Evolutionary conservation across 345 rosid genomes (phyloP).

Genomic region (Leavenworthia alabamica): DNA sequence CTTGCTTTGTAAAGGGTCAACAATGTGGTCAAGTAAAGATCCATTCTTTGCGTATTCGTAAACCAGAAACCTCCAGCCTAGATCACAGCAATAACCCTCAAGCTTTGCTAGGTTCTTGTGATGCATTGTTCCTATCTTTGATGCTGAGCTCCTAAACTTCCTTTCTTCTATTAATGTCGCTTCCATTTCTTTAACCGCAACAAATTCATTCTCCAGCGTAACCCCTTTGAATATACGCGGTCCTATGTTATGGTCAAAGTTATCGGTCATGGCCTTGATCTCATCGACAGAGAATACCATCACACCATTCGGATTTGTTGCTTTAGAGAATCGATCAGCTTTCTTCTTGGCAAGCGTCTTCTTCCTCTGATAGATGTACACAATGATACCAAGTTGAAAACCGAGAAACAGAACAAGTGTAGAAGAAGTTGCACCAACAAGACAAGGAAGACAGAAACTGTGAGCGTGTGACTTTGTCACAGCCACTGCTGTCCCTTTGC

Average conservation of each 20-base stretch:
- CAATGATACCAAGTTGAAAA: slow-evolving; percentile 47
- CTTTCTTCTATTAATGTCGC: slow-evolving; percentile 39
- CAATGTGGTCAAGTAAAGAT: slow-evolving; percentile 45
- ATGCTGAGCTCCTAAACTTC: slow-evolving; percentile 57
- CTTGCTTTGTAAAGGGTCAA: slow-evolving; percentile 47
- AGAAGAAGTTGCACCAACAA: slow-evolving; percentile 50
- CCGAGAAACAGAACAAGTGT: slow-evolving; percentile 39
- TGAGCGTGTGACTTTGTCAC: slow-evolving; percentile 6
- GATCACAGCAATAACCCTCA: slow-evolving; percentile 70
- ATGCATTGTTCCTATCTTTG: slow-evolving; percentile 67
- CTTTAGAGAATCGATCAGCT: slow-evolving; percentile 36
- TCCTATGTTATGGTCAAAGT: slow-evolving; percentile 54
- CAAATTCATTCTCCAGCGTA: slow-evolving; percentile 44
- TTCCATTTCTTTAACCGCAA: slow-evolving; percentile 53
- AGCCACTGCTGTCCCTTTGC: slow-evolving; percentile 20
- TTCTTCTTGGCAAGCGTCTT: slow-evolving; percentile 37
- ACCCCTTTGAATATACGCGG: slow-evolving; percentile 53
- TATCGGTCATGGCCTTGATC: slow-evolving; percentile 48
- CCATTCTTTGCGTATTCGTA: slow-evolving; percentile 61
- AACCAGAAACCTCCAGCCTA: slow-evolving; percentile 48
- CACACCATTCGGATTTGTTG: slow-evolving; percentile 48
- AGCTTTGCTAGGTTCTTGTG: slow-evolving; percentile 67
- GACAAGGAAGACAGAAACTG: slow-evolving; percentile 48
- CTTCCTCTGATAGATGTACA: slow-evolving; percentile 45
- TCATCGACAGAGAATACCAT: slow-evolving; percentile 50